These are phyloP conservation scores for Leccinum olivaceoglutinosum DNA, from an alignment of 1,284 basidiomycete genomes.

Conservation along the genomic window DNA sequence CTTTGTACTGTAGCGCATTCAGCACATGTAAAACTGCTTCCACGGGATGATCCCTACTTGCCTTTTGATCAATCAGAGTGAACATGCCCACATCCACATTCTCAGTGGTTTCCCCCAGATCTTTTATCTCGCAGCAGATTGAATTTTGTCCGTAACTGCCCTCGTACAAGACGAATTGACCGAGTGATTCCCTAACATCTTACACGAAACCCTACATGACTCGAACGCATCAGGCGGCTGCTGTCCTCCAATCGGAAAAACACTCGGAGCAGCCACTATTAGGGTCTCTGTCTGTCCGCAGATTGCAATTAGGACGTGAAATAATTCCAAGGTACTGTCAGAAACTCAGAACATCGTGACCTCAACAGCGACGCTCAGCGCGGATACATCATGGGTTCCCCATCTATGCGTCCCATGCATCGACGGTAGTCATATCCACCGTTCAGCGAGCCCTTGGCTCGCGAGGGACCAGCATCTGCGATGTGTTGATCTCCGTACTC, in stretches of 20 bases:
- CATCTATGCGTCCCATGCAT: not conserved
- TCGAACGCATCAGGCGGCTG: not conserved
- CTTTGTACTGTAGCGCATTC: conserved; percentile 5
- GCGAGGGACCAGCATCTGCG: not conserved
- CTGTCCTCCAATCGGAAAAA: not conserved
- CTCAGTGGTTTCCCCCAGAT: not conserved
- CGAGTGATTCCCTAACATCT: not conserved
- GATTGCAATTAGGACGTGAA: not conserved
- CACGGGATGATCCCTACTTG: not conserved
- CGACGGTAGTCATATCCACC: not conserved
- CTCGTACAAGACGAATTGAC: not conserved
- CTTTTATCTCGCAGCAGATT: not conserved
- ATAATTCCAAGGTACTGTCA: not conserved
- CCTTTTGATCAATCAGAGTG: not conserved
- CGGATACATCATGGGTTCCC: not conserved
- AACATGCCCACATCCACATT: not conserved
- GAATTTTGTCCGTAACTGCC: not conserved
- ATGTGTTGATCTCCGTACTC: not conserved
- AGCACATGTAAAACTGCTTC: not conserved
- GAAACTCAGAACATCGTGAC: not conserved
- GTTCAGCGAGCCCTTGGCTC: not conserved
- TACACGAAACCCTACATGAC: not conserved
- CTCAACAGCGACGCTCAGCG: not conserved
- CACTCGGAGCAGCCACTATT: not conserved
- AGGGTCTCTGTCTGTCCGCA: not conserved